Percentiles rank a stretch among this genome's conserved stretches.
phyloP scores from a whole-genome alignment of 306 rosid genomes.

The Sesbania bispinosa region DNA sequence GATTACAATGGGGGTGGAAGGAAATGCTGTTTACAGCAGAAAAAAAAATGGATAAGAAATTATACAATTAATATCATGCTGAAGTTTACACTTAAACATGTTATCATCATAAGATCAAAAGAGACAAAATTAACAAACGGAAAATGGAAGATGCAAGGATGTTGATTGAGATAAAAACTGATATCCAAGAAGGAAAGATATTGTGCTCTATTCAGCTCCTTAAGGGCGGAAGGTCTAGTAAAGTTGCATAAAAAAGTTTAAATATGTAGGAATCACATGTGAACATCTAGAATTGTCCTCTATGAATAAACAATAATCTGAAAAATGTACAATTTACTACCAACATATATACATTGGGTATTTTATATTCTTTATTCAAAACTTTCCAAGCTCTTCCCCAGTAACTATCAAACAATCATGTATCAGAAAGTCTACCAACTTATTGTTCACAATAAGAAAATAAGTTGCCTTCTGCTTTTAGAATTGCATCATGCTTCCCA shows the following conservation, averaged over 20 bases:
- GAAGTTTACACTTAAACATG: not conserved
- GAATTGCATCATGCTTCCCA: not conserved
- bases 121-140: not conserved
- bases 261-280: not conserved
- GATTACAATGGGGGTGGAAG: constrained; percentile 5
- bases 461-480: not conserved
- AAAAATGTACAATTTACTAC: not conserved
- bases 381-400: not conserved
- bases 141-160: constrained; percentile 10
- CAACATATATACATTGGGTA: not conserved
- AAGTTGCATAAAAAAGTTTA: not conserved
- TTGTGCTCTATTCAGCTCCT: no score
- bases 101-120: constrained; percentile 4
- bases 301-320: constrained; percentile 1
- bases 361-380: not conserved
- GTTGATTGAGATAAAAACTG: constrained; percentile 4
- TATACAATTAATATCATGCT: not conserved
- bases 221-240: not conserved
- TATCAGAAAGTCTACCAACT: not conserved
- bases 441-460: not conserved
- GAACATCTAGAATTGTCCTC: constrained; percentile 3
- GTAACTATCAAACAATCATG: not conserved
- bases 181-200: no score
- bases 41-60: not conserved
- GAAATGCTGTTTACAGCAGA: not conserved